Evolutionary conservation across 345 rosid genomes (phyloP).

Genomic region (Abelmoschus esculentus): DNA sequence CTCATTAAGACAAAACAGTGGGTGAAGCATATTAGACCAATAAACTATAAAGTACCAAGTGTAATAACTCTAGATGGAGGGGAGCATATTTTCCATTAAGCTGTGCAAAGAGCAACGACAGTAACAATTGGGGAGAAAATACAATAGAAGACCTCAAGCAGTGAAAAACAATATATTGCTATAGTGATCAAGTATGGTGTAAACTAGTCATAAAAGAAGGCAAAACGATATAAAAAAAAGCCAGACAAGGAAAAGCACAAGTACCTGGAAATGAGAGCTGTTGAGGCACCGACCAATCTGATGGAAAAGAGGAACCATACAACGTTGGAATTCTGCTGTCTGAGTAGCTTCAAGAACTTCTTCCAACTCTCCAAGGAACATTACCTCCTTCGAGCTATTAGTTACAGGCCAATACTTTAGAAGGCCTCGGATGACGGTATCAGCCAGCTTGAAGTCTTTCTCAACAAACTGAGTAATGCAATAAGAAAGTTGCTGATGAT

Average conservation of each 20-base stretch:
- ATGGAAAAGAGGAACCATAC: slow-evolving; percentile 63
- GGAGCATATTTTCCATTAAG: not conserved
- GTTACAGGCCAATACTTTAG: slow-evolving; percentile 72
- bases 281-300: slow-evolving; percentile 57
- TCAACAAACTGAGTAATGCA: slow-evolving; percentile 77
- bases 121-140: not conserved
- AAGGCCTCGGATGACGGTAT: slow-evolving; percentile 65
- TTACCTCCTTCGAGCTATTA: slow-evolving; percentile 71
- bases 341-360: slow-evolving; percentile 78
- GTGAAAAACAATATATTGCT: not conserved
- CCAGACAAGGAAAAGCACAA: not conserved
- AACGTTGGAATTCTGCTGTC: slow-evolving; percentile 70
- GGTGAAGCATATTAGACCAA: not conserved
- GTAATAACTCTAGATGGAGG: not conserved
- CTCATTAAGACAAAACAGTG: not conserved
- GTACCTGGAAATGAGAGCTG: slow-evolving; percentile 80
- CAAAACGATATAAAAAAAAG: not conserved
- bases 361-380: slow-evolving; percentile 81
- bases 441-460: slow-evolving; percentile 74
- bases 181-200: not conserved
- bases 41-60: not conserved
- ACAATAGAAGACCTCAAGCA: not conserved
- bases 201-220: not conserved
- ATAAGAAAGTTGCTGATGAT: slow-evolving; percentile 73
- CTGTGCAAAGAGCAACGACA: not conserved